phyloP scores from a whole-genome alignment of 208 protist genomes.

The Angomonas deanei region DNA sequence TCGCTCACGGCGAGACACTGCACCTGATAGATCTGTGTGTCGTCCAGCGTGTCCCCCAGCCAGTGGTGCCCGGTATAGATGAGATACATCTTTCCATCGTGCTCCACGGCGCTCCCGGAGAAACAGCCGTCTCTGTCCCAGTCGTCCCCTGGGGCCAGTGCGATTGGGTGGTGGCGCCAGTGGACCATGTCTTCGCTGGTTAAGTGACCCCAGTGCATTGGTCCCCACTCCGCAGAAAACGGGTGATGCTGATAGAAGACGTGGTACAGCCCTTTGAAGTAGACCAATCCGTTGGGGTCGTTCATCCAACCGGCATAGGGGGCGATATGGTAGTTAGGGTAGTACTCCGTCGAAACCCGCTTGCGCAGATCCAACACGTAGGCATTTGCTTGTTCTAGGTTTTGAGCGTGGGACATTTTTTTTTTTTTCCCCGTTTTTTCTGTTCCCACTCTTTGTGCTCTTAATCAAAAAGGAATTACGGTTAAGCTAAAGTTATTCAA shows the following conservation, averaged over 20 bases:
- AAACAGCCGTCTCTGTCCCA: slow-evolving; percentile 62
- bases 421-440: neutral
- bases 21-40: slow-evolving; percentile 51
- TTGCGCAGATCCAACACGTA: slow-evolving; percentile 35
- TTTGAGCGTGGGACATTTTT: slow-evolving; percentile 32
- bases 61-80: slow-evolving; percentile 68
- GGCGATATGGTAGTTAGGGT: slow-evolving; percentile 49
- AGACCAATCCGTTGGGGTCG: slow-evolving; percentile 37
- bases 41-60: slow-evolving; percentile 29
- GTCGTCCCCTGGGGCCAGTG: slow-evolving; percentile 50
- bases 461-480: neutral
- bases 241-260: slow-evolving; percentile 65
- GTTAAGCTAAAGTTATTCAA: too few relatives aligned
- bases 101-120: slow-evolving; percentile 27
- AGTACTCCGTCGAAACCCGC: slow-evolving; percentile 31
- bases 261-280: slow-evolving; percentile 51
- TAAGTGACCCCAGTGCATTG: slow-evolving; percentile 63
- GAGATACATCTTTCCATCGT: slow-evolving; percentile 54
- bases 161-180: slow-evolving; percentile 53
- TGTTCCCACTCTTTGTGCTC: neutral
- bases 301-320: slow-evolving; percentile 51
- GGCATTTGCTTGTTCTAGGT: slow-evolving; percentile 32
- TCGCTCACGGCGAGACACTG: slow-evolving; percentile 67
- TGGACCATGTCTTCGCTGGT: slow-evolving; percentile 58
- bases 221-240: slow-evolving; percentile 28